These are phyloP conservation scores for Cordyceps pruinosa DNA, from an alignment of 2,329 filamentous ascomycete species.

Conservation along the genomic window DNA sequence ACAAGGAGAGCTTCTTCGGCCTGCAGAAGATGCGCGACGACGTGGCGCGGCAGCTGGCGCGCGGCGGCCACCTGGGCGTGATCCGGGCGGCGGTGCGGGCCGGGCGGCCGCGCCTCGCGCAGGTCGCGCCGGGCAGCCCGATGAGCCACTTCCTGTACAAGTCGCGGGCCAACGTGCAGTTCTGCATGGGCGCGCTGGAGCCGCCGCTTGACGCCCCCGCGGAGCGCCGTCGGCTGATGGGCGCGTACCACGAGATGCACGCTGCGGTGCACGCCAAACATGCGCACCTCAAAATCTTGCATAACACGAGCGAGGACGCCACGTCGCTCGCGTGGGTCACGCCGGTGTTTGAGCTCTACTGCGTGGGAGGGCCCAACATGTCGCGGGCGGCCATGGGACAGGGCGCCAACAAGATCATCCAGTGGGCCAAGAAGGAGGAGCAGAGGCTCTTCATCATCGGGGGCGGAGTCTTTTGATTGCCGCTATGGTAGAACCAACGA, in stretches of 20 bases:
- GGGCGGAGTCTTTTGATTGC: slow-evolving; percentile 68
- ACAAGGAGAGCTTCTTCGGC: slow-evolving; percentile 90
- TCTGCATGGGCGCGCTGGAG: slow-evolving; percentile 77
- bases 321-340: slow-evolving; percentile 88
- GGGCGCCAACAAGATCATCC: slow-evolving; percentile 80
- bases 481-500: neutral
- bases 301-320: slow-evolving; percentile 66
- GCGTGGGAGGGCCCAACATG: slow-evolving; percentile 73
- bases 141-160: slow-evolving; percentile 95
- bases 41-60: slow-evolving; percentile 61
- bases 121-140: slow-evolving; percentile 73
- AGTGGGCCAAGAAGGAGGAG: slow-evolving; percentile 88
- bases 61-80: slow-evolving; percentile 65
- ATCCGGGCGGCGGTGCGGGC: slow-evolving; percentile 65
- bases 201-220: slow-evolving; percentile 57
- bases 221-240: slow-evolving; percentile 66
- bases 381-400: slow-evolving; percentile 64
- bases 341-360: slow-evolving; percentile 88
- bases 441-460: slow-evolving; percentile 95
- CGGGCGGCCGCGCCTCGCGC: slow-evolving; percentile 64
- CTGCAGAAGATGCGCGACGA: slow-evolving; percentile 66
- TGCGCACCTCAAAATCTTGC: slow-evolving; percentile 78
- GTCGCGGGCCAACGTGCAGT: slow-evolving; percentile 89
- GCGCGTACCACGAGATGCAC: slow-evolving; percentile 79
- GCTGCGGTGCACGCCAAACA: slow-evolving; percentile 77